A percentile compares a stretch with the other conserved stretches of the same genome.
Evolutionary conservation across 2,329 filamentous ascomycete species (phyloP).

Genomic region (Talaromyces piceae): DNA sequence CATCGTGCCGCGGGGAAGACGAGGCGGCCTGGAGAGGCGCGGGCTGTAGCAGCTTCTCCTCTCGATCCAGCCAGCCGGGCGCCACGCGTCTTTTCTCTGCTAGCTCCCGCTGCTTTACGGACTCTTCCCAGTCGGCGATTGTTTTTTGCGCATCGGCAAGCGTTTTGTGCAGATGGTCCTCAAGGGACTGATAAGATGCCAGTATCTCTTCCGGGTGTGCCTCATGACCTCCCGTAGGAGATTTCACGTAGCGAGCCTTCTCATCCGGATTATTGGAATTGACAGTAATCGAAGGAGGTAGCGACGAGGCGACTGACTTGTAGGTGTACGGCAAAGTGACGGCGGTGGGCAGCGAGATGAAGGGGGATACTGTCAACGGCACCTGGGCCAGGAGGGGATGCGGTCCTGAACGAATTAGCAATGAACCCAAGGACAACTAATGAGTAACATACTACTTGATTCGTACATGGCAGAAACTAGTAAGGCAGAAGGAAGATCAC

Average conservation of each 20-base stretch:
- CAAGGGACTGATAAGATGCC: constrained; percentile 69
- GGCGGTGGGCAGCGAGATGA: constrained; percentile 80
- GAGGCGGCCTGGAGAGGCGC: constrained; percentile 17
- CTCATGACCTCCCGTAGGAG: constrained; percentile 68
- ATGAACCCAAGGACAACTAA: not conserved
- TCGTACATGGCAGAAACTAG: constrained; percentile 33
- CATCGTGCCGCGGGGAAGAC: constrained; percentile 7
- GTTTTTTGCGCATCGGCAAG: constrained; percentile 59
- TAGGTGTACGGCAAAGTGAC: constrained; percentile 94
- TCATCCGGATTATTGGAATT: constrained; percentile 37
- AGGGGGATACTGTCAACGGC: constrained; percentile 87
- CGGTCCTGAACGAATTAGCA: constrained; percentile 47
- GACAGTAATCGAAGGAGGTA: constrained; percentile 64
- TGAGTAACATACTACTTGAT: constrained; percentile 32
- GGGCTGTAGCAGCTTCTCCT: constrained; percentile 54
- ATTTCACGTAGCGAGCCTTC: constrained; percentile 66
- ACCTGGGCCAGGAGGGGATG: constrained; percentile 88
- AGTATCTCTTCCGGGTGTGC: constrained; percentile 84
- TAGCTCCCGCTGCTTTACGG: constrained; percentile 50
- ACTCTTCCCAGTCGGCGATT: constrained; percentile 63
- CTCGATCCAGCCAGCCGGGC: constrained; percentile 58
- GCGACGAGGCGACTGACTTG: constrained; percentile 76
- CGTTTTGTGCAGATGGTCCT: constrained; percentile 64
- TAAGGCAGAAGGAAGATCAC: too few species aligned
- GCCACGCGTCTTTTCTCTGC: constrained; percentile 57